Conservation (phyloP, 257 asterid species). For the Knoxia roxburghii region DNA sequence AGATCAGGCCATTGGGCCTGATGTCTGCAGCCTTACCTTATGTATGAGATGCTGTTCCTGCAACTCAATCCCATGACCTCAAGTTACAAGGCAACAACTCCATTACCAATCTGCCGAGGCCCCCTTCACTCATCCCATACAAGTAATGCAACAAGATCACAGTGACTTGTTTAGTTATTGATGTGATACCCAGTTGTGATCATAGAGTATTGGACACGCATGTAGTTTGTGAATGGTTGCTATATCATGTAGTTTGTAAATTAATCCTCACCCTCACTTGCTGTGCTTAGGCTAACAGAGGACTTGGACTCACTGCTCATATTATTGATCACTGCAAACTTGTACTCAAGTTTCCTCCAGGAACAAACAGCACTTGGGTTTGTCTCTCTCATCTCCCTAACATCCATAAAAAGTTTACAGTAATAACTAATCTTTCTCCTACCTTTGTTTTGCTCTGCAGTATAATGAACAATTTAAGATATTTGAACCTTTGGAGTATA, state of each 20-base stretch:
- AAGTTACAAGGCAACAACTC: too few species aligned
- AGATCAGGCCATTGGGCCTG: too few species aligned
- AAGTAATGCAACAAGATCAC: not conserved
- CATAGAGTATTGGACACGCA: not conserved
- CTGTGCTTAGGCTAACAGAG: conserved; percentile 71
- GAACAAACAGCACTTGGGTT: conserved; percentile 98
- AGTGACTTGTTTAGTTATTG: not conserved
- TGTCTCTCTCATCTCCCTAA: conserved; percentile 20
- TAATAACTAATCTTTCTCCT: not conserved
- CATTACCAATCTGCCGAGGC: too few species aligned
- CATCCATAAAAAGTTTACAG: too few species aligned
- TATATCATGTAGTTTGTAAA: not conserved
- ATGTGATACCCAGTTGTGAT: not conserved
- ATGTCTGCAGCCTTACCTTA: too few species aligned
- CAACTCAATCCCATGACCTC: not conserved
- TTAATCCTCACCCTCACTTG: conserved; percentile 20
- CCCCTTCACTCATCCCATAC: not conserved
- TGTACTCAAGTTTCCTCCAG: conserved; percentile 83
- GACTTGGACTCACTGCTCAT: conserved; percentile 86
- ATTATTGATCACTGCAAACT: conserved; percentile 86
- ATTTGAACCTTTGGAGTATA: conserved; percentile 93
- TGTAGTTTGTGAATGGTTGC: not conserved
- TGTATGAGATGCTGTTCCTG: too few species aligned
- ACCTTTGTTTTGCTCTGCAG: conserved; percentile 39
- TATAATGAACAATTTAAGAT: conserved; percentile 81